These are phyloP conservation scores for Vitis vinifera DNA, from an alignment of 164 flowering plant species.

Conservation along the genomic window ASM3070453v1 NC_081816.1:16136001-16136500, in stretches of 20 bases:
- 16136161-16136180: constrained; percentile 2
- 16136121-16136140: constrained; percentile 51
- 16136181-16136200: constrained; percentile 11
- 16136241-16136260: constrained; percentile 20
- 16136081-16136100: constrained; percentile 56
- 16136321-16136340: too few species aligned
- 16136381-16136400: too few species aligned
- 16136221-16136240: constrained; percentile 7
- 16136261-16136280: constrained; percentile 16
- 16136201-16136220: not conserved
- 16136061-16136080: constrained; percentile 59
- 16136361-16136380: too few species aligned
- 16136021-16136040: constrained; percentile 72
- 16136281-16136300: not conserved
- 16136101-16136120: constrained; percentile 45
- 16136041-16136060: constrained; percentile 60
- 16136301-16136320: too few species aligned
- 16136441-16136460: too few species aligned
- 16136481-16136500: too few species aligned
- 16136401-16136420: too few species aligned
- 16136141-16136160: constrained; percentile 31
- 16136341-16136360: too few species aligned
- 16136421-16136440: too few species aligned
- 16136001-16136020: constrained; percentile 43
- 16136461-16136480: too few species aligned